Percentiles rank a stretch among this genome's conserved stretches.
phyloP scores from a whole-genome alignment of 768 basidiomycete genomes.

The Suillus placidus region DNA sequence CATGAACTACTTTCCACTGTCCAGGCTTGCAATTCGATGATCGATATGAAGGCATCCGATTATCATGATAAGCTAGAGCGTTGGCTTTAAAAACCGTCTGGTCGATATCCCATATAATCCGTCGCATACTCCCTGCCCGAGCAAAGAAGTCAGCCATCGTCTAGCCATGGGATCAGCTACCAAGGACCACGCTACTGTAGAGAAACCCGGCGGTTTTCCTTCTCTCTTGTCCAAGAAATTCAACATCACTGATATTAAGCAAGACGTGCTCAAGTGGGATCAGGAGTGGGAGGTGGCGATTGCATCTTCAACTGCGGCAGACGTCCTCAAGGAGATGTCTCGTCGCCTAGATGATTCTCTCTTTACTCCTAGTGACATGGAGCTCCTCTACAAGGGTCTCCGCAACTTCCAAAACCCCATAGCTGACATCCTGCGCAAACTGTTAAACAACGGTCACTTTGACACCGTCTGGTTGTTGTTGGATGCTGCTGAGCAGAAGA shows the following conservation, averaged over 20 bases:
- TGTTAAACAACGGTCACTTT: slow-evolving; percentile 9
- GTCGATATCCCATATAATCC: neutral
- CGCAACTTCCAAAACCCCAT: neutral
- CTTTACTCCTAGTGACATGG: neutral
- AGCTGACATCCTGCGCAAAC: neutral
- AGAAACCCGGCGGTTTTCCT: neutral
- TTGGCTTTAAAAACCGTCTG: neutral
- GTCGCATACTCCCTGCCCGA: neutral
- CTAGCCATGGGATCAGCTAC: neutral
- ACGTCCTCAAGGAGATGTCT: slow-evolving; percentile 14
- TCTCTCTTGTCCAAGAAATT: slow-evolving; percentile 6
- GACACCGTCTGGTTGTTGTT: slow-evolving; percentile 21
- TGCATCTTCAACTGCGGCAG: slow-evolving; percentile 11
- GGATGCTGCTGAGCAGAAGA: slow-evolving; percentile 14
- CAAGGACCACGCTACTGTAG: neutral
- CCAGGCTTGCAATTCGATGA: neutral
- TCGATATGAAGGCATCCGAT: neutral
- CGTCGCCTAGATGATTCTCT: neutral
- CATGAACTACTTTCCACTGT: neutral
- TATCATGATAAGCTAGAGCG: neutral
- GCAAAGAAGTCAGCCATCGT: neutral
- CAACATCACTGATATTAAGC: slow-evolving; percentile 10
- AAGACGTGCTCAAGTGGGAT: slow-evolving; percentile 21
- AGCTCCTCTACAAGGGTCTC: slow-evolving; percentile 10
- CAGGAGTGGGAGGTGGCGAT: slow-evolving; percentile 24